Conservation (phyloP, 768 basidiomycete species). For the Russula sp. region DNA sequence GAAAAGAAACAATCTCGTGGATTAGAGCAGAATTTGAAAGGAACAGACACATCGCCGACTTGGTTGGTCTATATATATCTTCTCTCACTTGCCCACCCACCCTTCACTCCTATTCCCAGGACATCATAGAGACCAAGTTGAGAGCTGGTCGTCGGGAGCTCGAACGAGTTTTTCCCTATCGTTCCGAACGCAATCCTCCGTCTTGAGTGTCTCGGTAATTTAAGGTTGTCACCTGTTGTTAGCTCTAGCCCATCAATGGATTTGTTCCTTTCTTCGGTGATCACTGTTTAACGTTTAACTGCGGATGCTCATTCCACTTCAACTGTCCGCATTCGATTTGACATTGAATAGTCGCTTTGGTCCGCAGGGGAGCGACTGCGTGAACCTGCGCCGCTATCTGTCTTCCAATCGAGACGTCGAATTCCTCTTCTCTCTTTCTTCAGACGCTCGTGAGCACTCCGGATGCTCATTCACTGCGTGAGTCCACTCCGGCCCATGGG, state of each 20-base stretch:
- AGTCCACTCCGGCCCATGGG: constrained; percentile 1
- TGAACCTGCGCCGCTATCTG: background rate
- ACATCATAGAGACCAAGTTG: constrained; percentile 58
- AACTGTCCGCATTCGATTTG: background rate
- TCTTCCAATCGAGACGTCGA: constrained; percentile 3
- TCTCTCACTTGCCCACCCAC: background rate
- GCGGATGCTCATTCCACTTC: constrained; percentile 4
- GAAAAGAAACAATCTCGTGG: constrained; percentile 68
- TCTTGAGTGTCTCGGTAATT: constrained; percentile 13
- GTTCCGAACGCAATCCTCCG: constrained; percentile 12
- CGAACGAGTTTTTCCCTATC: constrained; percentile 51
- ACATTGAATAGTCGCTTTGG: background rate
- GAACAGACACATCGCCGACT: constrained; percentile 54
- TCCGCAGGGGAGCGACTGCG: background rate
- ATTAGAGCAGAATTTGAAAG: constrained; percentile 70
- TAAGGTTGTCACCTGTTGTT: constrained; percentile 3
- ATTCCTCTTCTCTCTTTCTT: background rate
- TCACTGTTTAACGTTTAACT: background rate
- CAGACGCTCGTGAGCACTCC: background rate
- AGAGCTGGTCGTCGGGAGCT: constrained; percentile 57
- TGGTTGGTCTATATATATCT: constrained; percentile 42
- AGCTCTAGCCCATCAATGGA: background rate
- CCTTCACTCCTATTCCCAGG: constrained; percentile 39
- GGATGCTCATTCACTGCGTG: background rate
- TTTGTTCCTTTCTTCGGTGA: background rate